Evolutionary conservation across 108 stramenopile species (phyloP).

Genomic region (Skeletonema grethae): DNA sequence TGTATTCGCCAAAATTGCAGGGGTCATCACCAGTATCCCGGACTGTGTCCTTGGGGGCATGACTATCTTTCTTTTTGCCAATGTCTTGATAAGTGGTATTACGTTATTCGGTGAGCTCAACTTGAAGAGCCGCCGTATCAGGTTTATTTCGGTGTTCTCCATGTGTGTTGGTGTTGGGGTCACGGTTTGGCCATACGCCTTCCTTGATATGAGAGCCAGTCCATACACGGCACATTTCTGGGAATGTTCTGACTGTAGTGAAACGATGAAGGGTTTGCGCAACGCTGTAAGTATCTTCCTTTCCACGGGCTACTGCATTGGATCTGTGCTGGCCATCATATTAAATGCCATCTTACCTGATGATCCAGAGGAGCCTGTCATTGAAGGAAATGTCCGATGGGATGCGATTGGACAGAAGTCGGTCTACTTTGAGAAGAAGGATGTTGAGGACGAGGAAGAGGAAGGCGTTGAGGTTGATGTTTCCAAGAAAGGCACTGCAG

Average conservation of each 20-base stretch:
- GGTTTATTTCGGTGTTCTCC: conserved; percentile 67
- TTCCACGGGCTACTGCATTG: conserved; percentile 73
- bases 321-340: conserved; percentile 61
- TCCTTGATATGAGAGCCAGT: conserved; percentile 60
- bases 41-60: conserved; percentile 83
- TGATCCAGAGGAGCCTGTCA: conserved; percentile 40
- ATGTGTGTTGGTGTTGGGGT: conserved; percentile 69
- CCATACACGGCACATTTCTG: conserved; percentile 70
- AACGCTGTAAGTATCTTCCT: conserved; percentile 70
- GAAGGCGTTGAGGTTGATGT: neutral
- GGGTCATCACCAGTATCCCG: conserved; percentile 77
- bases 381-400: conserved; percentile 23
- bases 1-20: conserved; percentile 74
- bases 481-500: neutral
- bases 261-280: conserved; percentile 63
- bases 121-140: conserved; percentile 58
- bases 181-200: conserved; percentile 74
- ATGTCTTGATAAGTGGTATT: conserved; percentile 62
- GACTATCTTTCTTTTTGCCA: conserved; percentile 73
- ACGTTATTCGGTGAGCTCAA: conserved; percentile 48
- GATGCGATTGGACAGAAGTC: conserved; percentile 11
- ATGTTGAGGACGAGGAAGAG: neutral
- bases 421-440: neutral
- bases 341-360: conserved; percentile 58
- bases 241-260: conserved; percentile 58